Evolutionary conservation across 1,284 basidiomycete genomes (phyloP), one percentile per base, ranked within the genome.

Genomic region (Heterobasidion parviporum): DNA sequence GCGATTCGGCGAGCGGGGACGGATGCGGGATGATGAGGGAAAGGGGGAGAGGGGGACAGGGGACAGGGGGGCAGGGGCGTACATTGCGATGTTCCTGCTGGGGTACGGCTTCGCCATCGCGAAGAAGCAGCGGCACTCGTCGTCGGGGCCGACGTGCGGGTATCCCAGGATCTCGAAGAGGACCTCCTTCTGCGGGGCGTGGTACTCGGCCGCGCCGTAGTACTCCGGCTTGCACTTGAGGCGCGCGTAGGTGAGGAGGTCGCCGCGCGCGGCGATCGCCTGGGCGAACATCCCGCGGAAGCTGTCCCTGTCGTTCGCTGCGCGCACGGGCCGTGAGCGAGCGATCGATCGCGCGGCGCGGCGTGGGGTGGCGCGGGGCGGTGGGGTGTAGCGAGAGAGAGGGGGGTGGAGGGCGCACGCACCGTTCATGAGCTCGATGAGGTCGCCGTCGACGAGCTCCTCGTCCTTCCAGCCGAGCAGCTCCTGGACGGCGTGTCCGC

Each of bases 101-200:
- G 89, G 87, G 66, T 87, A 89, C 2, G 88, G 87, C 62, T 83
- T 83, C n/a, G 87, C 87, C 63, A 83, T 80, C 14, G 78, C 79
- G 62, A 92, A 85, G 68, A 89, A 80, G 62, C 82, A 88, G 59
- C 75, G 77, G 56, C 75, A 75, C 34, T 64, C 62, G 57, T 34
- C 54, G 26, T 61, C 60, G 14, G 56, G 63, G 38, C 38, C 38
- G n/a, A n/a, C 38, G 38, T 41, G 38, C 38, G 87, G 79, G 59
- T 81, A 77, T 2, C 87, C 89, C 57, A 81, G 82, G 53, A 92
- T 70, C 65, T 92, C 90, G 61, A 90, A 89, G 9, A 92, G 73
- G 8, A 85, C 70, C 63, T 83, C 80, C 64, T 76, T 74, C 33
- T 68, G 63, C 55, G 61, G 62, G 43, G 67, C 56, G 43, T 59